phyloP scores from a whole-genome alignment of 1,284 basidiomycete genomes.

The Hymenochaete sp. region DNA sequence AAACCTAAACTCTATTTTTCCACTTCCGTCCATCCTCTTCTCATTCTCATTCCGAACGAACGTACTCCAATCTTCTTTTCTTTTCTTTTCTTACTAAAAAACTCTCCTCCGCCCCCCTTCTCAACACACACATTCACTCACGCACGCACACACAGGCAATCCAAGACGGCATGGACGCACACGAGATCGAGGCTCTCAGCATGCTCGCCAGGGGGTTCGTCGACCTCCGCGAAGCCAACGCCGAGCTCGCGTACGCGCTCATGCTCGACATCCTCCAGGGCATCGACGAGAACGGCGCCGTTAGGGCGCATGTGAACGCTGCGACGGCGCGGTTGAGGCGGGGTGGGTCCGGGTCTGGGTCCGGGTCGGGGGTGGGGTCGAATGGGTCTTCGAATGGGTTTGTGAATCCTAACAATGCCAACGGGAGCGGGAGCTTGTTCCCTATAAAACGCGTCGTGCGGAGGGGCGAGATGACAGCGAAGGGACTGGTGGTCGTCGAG shows the following conservation, averaged over 20 bases:
- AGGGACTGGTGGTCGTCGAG: constrained; percentile 71
- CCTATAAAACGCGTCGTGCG: constrained; percentile 71
- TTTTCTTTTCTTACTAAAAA: no score
- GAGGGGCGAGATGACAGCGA: constrained; percentile 73
- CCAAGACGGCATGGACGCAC: constrained; percentile 76
- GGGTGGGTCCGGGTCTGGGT: no score
- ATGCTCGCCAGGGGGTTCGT: constrained; percentile 85
- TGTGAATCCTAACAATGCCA: not conserved
- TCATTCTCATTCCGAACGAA: not conserved
- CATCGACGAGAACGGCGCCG: constrained; percentile 76
- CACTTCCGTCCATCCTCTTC: not conserved
- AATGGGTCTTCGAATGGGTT: not conserved
- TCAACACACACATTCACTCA: not conserved
- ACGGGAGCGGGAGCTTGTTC: constrained; percentile 46
- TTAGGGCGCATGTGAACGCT: constrained; percentile 73
- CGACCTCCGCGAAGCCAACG: constrained; percentile 74
- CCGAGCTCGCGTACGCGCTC: constrained; percentile 77
- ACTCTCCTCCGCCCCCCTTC: no score
- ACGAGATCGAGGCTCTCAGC: constrained; percentile 81
- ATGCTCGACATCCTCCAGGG: constrained; percentile 85
- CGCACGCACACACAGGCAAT: constrained; percentile 44
- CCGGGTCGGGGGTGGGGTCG: not conserved
- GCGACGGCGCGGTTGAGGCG: constrained; percentile 38
- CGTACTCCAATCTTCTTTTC: not conserved
- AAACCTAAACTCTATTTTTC: no score